These are phyloP conservation scores for Phylloporus arenicola DNA, from an alignment of 768 basidiomycete species.

Conservation along the genomic window DNA sequence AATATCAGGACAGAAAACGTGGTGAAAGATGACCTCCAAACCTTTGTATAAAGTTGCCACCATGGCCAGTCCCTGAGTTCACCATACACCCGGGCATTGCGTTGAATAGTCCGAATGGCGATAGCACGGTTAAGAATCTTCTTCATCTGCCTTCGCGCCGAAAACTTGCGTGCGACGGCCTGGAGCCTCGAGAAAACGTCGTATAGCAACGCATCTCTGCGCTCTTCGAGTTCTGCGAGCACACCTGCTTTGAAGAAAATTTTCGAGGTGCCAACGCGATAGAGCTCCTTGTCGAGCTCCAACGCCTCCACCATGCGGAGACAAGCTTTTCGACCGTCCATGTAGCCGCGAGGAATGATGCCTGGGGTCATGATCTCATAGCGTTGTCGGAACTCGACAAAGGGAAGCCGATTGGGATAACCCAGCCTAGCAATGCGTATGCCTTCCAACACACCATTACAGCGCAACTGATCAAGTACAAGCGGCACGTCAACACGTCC, in stretches of 20 bases:
- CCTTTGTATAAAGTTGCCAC: constrained; percentile 98
- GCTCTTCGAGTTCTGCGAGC: constrained; percentile 91
- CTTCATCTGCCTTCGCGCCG: constrained; percentile 84
- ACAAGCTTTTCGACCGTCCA: constrained; percentile 96
- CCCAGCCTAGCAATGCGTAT: constrained; percentile 96
- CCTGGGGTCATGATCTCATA: constrained; percentile 95
- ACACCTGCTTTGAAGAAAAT: constrained; percentile 99
- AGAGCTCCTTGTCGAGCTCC: constrained; percentile 78
- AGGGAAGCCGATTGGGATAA: constrained; percentile 94
- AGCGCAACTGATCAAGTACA: constrained; percentile 92
- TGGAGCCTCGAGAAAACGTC: constrained; percentile 88
- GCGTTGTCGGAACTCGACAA: constrained; percentile 94
- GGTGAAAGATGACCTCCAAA: constrained; percentile 18
- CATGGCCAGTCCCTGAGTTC: constrained; percentile 95
- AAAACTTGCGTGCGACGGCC: constrained; percentile 79
- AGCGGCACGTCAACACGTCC: constrained; percentile 89
- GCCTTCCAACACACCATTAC: constrained; percentile 98
- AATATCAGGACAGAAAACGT: constrained; percentile 1
- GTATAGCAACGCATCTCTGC: constrained; percentile 80
- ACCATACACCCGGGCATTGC: constrained; percentile 88
- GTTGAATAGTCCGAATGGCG: constrained; percentile 88
- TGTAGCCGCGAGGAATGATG: constrained; percentile 89
- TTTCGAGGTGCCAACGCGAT: constrained; percentile 93
- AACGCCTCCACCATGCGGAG: constrained; percentile 84
- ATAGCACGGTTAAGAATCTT: constrained; percentile 91